Evolutionary conservation across 140 eudicot genomes (phyloP).

Genomic region (Cichorium intybus): DNA sequence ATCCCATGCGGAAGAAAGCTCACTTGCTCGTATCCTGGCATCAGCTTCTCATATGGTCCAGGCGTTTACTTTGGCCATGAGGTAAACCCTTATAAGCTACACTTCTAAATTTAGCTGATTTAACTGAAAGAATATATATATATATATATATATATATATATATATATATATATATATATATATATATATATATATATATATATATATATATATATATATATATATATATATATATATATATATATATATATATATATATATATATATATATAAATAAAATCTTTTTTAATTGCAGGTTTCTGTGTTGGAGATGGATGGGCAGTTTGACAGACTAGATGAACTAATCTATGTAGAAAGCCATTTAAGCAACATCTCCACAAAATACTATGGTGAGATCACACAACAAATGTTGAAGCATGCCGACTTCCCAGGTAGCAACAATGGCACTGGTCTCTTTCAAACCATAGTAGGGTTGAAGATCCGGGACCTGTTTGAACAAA

Average conservation of each 20-base stretch:
- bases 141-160: too few species aligned
- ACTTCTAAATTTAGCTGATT: not conserved
- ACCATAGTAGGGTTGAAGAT: constrained; percentile 88
- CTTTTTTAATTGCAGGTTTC: constrained; percentile 93
- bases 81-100: constrained; percentile 62
- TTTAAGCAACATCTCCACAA: constrained; percentile 85
- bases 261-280: too few species aligned
- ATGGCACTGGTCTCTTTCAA: constrained; percentile 95
- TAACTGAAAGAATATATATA: not conserved
- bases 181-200: too few species aligned
- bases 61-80: constrained; percentile 74
- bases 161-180: too few species aligned
- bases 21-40: constrained; percentile 97
- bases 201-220: too few species aligned
- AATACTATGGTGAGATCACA: constrained; percentile 92
- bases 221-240: too few species aligned
- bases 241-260: too few species aligned
- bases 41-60: constrained; percentile 90
- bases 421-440: constrained; percentile 95
- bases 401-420: constrained; percentile 93
- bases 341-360: constrained; percentile 91
- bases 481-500: constrained; percentile 90
- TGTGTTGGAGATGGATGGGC: constrained; percentile 96
- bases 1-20: constrained; percentile 95
- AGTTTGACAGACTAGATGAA: constrained; percentile 91